phyloP scores from a whole-genome alignment of 2,329 filamentous ascomycete species.

The Ophiocordyceps sinensis region DNA sequence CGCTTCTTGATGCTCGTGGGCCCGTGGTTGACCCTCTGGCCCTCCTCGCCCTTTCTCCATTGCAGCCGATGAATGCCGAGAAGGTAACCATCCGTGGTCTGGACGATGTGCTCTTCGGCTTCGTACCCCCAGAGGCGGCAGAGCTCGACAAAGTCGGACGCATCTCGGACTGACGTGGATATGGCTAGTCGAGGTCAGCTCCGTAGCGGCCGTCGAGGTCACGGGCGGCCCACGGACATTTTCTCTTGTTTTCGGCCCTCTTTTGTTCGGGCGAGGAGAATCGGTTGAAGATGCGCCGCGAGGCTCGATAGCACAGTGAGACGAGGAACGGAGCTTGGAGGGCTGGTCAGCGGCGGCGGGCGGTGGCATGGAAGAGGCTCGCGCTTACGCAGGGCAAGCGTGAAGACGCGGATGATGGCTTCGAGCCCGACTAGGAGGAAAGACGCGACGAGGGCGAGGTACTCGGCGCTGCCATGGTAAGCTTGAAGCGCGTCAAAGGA shows the following conservation, averaged over 20 bases:
- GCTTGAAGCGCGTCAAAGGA: neutral
- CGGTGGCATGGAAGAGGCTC: slow-evolving; percentile 4
- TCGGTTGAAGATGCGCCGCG: slow-evolving; percentile 68
- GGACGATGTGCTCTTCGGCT: slow-evolving; percentile 90
- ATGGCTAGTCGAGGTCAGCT: slow-evolving; percentile 30
- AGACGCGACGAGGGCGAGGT: slow-evolving; percentile 72
- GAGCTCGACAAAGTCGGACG: slow-evolving; percentile 86
- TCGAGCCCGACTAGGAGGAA: slow-evolving; percentile 74
- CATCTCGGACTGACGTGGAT: slow-evolving; percentile 66
- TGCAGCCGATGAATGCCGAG: slow-evolving; percentile 79
- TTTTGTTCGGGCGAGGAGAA: slow-evolving; percentile 58
- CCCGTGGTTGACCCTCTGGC: slow-evolving; percentile 61
- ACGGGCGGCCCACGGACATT: slow-evolving; percentile 27
- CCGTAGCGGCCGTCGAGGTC: neutral
- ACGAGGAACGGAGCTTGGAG: slow-evolving; percentile 61
- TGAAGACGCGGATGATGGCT: slow-evolving; percentile 69
- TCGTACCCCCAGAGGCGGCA: slow-evolving; percentile 84
- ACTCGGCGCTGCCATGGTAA: slow-evolving; percentile 50
- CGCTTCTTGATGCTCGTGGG: slow-evolving; percentile 58
- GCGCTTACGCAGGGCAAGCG: slow-evolving; percentile 66
- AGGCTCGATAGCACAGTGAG: slow-evolving; percentile 66
- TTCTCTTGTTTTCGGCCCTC: slow-evolving; percentile 52
- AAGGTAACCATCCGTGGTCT: slow-evolving; percentile 87
- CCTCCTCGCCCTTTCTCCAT: slow-evolving; percentile 70
- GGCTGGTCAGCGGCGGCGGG: slow-evolving; percentile 1